phyloP scores from a whole-genome alignment of 2,329 filamentous ascomycete species.

The Fusarium oligoseptatum region DNA sequence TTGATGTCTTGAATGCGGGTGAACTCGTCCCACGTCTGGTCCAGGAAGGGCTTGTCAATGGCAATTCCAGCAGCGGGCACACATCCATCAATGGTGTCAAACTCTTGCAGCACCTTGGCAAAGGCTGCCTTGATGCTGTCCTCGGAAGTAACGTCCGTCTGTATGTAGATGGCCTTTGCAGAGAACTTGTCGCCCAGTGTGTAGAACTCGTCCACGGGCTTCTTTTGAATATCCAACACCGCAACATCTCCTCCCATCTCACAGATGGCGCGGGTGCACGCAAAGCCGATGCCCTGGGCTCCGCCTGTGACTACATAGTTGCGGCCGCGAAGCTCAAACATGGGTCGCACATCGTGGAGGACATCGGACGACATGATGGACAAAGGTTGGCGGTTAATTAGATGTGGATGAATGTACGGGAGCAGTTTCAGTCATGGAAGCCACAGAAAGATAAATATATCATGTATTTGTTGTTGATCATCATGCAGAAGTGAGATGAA shows the following conservation, averaged over 20 bases:
- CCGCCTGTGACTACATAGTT: conserved; percentile 57
- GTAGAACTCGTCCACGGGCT: conserved; percentile 48
- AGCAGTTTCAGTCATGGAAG: background rate
- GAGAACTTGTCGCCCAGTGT: conserved; percentile 39
- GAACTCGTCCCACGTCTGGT: conserved; percentile 59
- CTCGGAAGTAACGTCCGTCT: conserved; percentile 50
- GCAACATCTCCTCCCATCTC: conserved; percentile 58
- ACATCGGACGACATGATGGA: background rate
- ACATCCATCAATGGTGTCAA: conserved; percentile 48
- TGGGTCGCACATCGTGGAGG: conserved; percentile 27
- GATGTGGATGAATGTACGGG: too few relatives aligned
- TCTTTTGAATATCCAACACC: conserved; percentile 51
- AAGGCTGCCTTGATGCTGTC: conserved; percentile 47
- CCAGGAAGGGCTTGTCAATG: conserved; percentile 59
- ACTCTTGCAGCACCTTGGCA: conserved; percentile 36
- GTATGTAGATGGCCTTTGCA: conserved; percentile 47
- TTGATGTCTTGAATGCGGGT: conserved; percentile 57
- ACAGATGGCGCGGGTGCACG: conserved; percentile 53
- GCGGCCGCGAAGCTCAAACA: conserved; percentile 51
- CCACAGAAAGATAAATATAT: background rate
- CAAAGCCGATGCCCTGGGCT: conserved; percentile 56
- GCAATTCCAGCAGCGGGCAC: conserved; percentile 56
- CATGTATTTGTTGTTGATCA: background rate
- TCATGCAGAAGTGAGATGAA: background rate
- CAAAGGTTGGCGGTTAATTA: background rate